Conservation (phyloP, 129 eudicot species). For the Calendula officinalis region DNA sequence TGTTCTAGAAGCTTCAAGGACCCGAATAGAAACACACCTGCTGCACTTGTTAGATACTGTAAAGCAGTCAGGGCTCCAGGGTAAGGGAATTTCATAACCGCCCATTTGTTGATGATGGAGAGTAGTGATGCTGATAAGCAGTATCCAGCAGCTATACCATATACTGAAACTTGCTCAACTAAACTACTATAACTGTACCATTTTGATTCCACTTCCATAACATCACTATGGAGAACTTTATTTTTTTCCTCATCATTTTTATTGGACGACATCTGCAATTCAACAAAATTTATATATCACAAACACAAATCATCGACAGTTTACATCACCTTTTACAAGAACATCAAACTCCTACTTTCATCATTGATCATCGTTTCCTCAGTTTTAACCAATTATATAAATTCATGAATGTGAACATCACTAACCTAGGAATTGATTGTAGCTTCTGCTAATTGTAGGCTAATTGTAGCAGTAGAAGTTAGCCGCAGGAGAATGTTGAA, state of each 20-base stretch:
- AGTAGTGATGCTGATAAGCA: conserved; percentile 92
- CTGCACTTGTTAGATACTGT: conserved; percentile 92
- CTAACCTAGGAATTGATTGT: too few relatives aligned
- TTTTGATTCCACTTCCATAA: conserved; percentile 42
- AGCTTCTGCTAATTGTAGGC: too few relatives aligned
- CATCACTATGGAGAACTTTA: conserved; percentile 22
- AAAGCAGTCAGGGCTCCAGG: conserved; percentile 97
- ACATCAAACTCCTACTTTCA: too few relatives aligned
- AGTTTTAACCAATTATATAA: too few relatives aligned
- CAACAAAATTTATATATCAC: too few relatives aligned
- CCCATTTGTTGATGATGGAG: conserved; percentile 99
- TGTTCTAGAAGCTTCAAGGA: conserved; percentile 67
- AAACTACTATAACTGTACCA: conserved; percentile 56
- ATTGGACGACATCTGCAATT: conserved; percentile 32
- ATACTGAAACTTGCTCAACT: conserved; percentile 71
- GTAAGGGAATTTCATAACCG: conserved; percentile 92
- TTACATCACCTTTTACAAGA: too few relatives aligned
- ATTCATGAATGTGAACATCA: too few relatives aligned
- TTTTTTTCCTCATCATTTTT: conserved; percentile 54
- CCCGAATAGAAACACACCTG: conserved; percentile 76
- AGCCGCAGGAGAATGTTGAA: too few relatives aligned
- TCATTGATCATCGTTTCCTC: too few relatives aligned
- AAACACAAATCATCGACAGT: too few relatives aligned
- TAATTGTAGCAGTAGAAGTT: too few relatives aligned
- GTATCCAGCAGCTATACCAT: conserved; percentile 91